Evolutionary conservation across 1,284 basidiomycete genomes (phyloP), one percentile per base, ranked within the genome.

Genomic region (Pseudozyma thailandica): DNA sequence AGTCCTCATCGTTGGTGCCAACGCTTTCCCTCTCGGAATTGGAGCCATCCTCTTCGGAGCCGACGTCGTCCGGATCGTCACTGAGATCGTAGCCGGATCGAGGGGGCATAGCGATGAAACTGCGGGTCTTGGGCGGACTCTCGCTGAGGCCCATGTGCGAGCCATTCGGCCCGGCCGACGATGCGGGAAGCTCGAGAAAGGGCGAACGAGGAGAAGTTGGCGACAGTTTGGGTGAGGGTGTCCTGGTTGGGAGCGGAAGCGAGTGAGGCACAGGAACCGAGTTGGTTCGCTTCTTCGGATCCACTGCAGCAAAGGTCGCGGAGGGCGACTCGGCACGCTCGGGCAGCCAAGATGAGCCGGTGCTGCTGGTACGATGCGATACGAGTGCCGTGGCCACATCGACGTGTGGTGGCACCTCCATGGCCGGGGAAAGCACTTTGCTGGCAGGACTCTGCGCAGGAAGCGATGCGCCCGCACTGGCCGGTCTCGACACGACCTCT

Each of bases 51-150:
- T 68, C 77, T 39, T 82, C 81, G 13, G 81, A 82, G 23, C 81
- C 79, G 13, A 82, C 71, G 49, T 80, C 79, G 50, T 82, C 81
- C 1, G 81, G 80, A 53, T 82, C 81, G 44, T 82, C 81, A 41
- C 79, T 81, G 26, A 82, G 62, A 21, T 81, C 78, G 50, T 82
- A 82, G 28, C 81, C 81, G 2, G 80, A 81, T 4, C 81, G 68
- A 2, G 81, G 81, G 1, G 81, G 81, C 68, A 82, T 79, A 23
- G 75, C 80, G 57, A 82, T 82, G 62, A 82, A 79, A 60, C 77
- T 80, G 31, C 80, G 71, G 16, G 68, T 77, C 60, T 82, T 82
- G 26, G 81, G 81, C 25, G 81, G 81, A 12, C 78, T 80, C 26
- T 81, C 79, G 50, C 59, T 44, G 37, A 73, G 51, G 30, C 53